Base-by-base conservation (phyloP, 352 stramenopile species). In the Globisporangium okanoganense region DNA sequence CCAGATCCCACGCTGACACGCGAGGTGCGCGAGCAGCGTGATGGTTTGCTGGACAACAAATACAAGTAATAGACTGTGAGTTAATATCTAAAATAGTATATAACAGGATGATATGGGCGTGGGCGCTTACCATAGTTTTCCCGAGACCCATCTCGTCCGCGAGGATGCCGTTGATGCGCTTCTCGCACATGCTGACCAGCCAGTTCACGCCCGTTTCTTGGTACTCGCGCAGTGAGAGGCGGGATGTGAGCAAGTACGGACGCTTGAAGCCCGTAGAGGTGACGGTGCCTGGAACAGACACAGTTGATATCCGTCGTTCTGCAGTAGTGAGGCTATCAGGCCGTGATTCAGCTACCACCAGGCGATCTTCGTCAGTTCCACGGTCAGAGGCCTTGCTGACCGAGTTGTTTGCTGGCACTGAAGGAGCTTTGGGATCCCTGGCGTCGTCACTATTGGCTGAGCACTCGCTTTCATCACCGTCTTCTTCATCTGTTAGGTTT, bases 81-180 rank as follows among this genome's bases (percentile, higher is more conserved):
- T n/a, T n/a, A n/a, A n/a, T n/a, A n/a, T n/a, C n/a, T n/a, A n/a
- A n/a, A n/a, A n/a, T n/a, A n/a, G n/a, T n/a, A n/a, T n/a, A n/a
- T n/a, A n/a, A n/a, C n/a, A n/a, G n/a, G n/a, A n/a, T n/a, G 29
- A 35, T 35, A 35, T 35, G 29, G 3, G 29, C 29, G 7, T 35
- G 7, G 29, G 29, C 29, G 29, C 7, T 35, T 35, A 35, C 7
- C 7, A 35, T 7, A 8, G 97, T 99, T 71, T 99, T 99, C 0
- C 96, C 95, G 6, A 97, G 72, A 3, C 90, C 87, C 90, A 97
- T 97, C 69, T 99, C 97, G 73, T 99, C 97, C 0, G 97, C 97
- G 8, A 99, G 79, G 59, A 99, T 99, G 9, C 97, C 97, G 72
- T 99, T 99, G 41, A 99, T 90, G 35, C 96, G 82, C 58, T 97